Percentiles rank a stretch among this genome's conserved stretches.
These are phyloP conservation scores for Ambrosia hybrid DNA, from an alignment of 140 eudicot genomes.

Conservation along the genomic window DNA sequence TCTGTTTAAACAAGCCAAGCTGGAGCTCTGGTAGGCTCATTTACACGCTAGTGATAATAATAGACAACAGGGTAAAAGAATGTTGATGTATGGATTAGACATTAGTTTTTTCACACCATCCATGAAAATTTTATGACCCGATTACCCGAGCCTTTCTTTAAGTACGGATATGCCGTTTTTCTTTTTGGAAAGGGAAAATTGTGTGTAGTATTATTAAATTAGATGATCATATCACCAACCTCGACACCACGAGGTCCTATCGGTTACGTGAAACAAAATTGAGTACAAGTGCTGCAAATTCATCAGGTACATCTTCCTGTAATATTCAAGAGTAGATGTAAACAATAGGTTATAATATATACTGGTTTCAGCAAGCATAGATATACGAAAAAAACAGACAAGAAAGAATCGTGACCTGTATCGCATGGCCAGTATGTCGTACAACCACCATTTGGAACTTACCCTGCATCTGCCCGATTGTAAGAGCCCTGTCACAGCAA, in stretches of 20 bases:
- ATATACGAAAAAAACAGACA: neutral
- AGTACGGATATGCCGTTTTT: no score
- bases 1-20: no score
- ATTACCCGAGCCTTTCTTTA: no score
- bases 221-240: no score
- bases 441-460: conserved; percentile 97
- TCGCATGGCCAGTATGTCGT: conserved; percentile 97
- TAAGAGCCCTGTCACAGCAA: conserved; percentile 65
- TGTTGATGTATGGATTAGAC: no score
- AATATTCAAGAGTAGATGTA: conserved; percentile 18
- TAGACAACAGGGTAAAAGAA: no score
- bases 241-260: conserved; percentile 91
- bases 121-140: no score
- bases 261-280: conserved; percentile 78
- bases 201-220: no score
- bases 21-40: no score
- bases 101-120: no score
- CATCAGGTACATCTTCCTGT: conserved; percentile 99
- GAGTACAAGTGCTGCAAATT: conserved; percentile 71
- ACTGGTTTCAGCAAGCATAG: neutral
- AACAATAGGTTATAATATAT: neutral
- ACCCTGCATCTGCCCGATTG: conserved; percentile 99
- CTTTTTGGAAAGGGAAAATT: no score
- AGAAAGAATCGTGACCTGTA: conserved; percentile 60
- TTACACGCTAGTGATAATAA: no score